A percentile compares a stretch with the other conserved stretches of the same genome.
Evolutionary conservation across 1,284 basidiomycete species (phyloP).

Genomic region (Prillingera fragicola): DNA sequence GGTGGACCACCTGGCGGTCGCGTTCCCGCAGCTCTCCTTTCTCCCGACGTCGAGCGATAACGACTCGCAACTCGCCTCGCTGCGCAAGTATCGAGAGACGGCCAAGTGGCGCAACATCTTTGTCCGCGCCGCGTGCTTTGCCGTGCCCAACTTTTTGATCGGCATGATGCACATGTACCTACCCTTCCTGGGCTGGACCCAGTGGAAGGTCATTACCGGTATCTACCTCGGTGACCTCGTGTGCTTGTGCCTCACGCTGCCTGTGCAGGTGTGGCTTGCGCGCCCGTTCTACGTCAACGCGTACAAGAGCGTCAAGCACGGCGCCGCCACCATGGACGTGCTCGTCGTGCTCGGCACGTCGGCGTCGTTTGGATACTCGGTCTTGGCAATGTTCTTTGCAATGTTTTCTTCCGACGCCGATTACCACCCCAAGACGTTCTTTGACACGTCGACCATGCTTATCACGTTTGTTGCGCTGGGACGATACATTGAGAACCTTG

Average conservation of each 20-base stretch:
- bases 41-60: slow-evolving; percentile 41
- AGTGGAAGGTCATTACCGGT: slow-evolving; percentile 53
- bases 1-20: slow-evolving; percentile 75
- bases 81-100: slow-evolving; percentile 87
- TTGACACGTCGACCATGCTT: slow-evolving; percentile 98
- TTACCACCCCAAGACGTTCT: slow-evolving; percentile 83
- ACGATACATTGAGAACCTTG: slow-evolving; percentile 90
- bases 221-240: slow-evolving; percentile 80
- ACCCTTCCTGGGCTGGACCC: slow-evolving; percentile 46
- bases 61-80: slow-evolving; percentile 76
- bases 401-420: slow-evolving; percentile 55
- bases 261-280: slow-evolving; percentile 90
- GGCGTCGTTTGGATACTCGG: slow-evolving; percentile 85
- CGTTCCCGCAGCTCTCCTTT: slow-evolving; percentile 43
- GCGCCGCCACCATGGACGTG: slow-evolving; percentile 82
- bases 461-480: slow-evolving; percentile 96
- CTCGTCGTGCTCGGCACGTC: slow-evolving; percentile 93
- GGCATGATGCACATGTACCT: slow-evolving; percentile 73
- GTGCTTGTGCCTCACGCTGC: slow-evolving; percentile 77
- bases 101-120: slow-evolving; percentile 83
- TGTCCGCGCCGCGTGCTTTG: slow-evolving; percentile 68
- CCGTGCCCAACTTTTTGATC: slow-evolving; percentile 86
- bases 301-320: slow-evolving; percentile 84
- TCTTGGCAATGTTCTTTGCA: slow-evolving; percentile 64
- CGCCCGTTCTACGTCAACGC: slow-evolving; percentile 81